Conservation (phyloP, 441 rosid species). For the Iberis amara region DNA sequence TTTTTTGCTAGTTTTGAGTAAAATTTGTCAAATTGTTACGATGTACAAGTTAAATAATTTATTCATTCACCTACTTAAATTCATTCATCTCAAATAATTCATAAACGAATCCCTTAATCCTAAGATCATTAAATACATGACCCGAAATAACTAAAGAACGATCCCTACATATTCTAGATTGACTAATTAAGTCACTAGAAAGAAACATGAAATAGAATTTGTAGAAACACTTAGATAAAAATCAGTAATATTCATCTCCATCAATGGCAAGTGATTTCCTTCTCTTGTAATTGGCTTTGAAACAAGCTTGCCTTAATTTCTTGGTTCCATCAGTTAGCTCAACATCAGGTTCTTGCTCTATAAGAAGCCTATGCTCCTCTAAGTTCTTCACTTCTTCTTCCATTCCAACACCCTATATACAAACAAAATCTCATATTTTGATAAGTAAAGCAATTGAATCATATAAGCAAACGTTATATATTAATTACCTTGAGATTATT, state of each 20-base stretch:
- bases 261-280: slow-evolving; percentile 31
- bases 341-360: slow-evolving; percentile 48
- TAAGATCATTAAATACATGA: too few relatives aligned
- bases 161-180: too few relatives aligned
- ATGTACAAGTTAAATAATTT: too few relatives aligned
- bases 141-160: too few relatives aligned
- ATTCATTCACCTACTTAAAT: too few relatives aligned
- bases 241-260: slow-evolving; percentile 7
- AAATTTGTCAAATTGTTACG: too few relatives aligned
- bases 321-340: slow-evolving; percentile 51
- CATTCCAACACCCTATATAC: slow-evolving; percentile 40
- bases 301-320: slow-evolving; percentile 69
- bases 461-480: not conserved
- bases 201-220: not conserved
- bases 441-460: not conserved
- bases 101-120: too few relatives aligned
- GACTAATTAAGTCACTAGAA: too few relatives aligned
- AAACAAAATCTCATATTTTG: too few relatives aligned
- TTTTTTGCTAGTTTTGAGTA: too few relatives aligned
- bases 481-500: slow-evolving; percentile 46
- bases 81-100: too few relatives aligned
- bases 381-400: slow-evolving; percentile 39
- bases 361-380: slow-evolving; percentile 48
- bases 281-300: slow-evolving; percentile 81
- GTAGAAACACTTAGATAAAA: not conserved